Percentiles rank a stretch among this genome's conserved stretches.
Evolutionary conservation across 768 basidiomycete species (phyloP).

Genomic region (Boletus tylopilopsis): DNA sequence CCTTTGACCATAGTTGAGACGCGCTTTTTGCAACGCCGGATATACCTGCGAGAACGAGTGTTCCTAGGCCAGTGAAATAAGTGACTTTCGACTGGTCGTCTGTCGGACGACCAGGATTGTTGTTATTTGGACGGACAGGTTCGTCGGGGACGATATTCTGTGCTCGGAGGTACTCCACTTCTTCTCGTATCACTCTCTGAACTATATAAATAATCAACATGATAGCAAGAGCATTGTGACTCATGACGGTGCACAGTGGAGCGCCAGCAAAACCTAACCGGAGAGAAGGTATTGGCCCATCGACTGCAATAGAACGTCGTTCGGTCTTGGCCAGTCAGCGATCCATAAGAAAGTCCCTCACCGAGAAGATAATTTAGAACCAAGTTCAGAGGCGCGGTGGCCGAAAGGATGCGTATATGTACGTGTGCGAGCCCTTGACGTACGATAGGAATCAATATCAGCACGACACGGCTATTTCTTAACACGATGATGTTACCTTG

Average conservation of each 20-base stretch:
- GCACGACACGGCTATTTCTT: not conserved
- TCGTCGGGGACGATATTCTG: constrained; percentile 11
- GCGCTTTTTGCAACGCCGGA: constrained; percentile 22
- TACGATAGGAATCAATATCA: not conserved
- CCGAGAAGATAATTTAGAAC: constrained; percentile 26
- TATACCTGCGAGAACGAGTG: constrained; percentile 15
- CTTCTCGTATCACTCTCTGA: constrained; percentile 17
- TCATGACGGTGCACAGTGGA: constrained; percentile 26
- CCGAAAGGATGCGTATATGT: constrained; percentile 21
- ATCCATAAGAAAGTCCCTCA: not conserved
- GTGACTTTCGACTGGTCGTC: not conserved
- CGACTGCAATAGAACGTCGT: constrained; percentile 7
- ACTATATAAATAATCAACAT: constrained; percentile 22
- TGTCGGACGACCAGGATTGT: not conserved
- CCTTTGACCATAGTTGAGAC: constrained; percentile 29
- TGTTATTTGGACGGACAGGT: not conserved
- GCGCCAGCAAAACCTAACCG: constrained; percentile 26
- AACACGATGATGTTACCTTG: constrained; percentile 12
- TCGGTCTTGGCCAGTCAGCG: not conserved
- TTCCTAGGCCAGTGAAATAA: constrained; percentile 16
- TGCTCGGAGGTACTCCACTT: constrained; percentile 12
- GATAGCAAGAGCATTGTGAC: constrained; percentile 22
- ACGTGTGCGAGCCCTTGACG: constrained; percentile 20
- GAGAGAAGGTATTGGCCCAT: constrained; percentile 25
- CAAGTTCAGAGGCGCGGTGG: constrained; percentile 21